Evolutionary conservation across 129 eudicot genomes (phyloP), one percentile per base, ranked within the genome.

Genomic region (Gnaphalium uliginosum): DNA sequence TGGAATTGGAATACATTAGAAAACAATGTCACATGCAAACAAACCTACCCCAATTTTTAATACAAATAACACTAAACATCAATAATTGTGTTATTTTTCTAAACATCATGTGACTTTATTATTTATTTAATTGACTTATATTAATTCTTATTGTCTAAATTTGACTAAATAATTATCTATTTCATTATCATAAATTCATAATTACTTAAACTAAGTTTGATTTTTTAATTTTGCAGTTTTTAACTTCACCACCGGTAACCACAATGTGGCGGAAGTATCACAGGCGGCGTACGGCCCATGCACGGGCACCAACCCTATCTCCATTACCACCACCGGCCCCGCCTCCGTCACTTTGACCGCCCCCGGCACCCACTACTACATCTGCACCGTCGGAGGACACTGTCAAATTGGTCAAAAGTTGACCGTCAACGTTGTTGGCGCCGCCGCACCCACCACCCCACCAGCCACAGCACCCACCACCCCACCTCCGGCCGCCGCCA

Each of bases 271-370:
- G 0, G 76, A 83, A 72, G 88, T 88, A 51, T 59, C 86, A 27
- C 78, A 71, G 33, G 66, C 86, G 19, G 86, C 87, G 5, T 88
- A 53, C 25, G 85, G 86, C 37, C 82, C 94, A 4, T 88, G 94
- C 88, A 79, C 86, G 87, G 66, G 76, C 66, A 17, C 84, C 48
- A 78, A 77, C 79, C 70, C 90, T 61, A 50, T 76, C 68, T 18
- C 63, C 72, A 29, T 68, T 48, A 46, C 33, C 64, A 26, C 82
- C 81, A 71, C 65, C 69, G 76, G 87, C 39, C 94, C 94, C 0
- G 90, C 90, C 48, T 83, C 86, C 53, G 8, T 86, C 85, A 54
- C 78, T 15, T 77, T 87, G 59, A 43, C 81, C 43, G 59, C 85
- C 58, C 11, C 84, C 61, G 91, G 96, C 24, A 35, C 71, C 18